Percentiles rank a stretch among this genome's conserved stretches.
phyloP scores from a whole-genome alignment of 768 basidiomycete genomes.

The Russula abietina region DNA sequence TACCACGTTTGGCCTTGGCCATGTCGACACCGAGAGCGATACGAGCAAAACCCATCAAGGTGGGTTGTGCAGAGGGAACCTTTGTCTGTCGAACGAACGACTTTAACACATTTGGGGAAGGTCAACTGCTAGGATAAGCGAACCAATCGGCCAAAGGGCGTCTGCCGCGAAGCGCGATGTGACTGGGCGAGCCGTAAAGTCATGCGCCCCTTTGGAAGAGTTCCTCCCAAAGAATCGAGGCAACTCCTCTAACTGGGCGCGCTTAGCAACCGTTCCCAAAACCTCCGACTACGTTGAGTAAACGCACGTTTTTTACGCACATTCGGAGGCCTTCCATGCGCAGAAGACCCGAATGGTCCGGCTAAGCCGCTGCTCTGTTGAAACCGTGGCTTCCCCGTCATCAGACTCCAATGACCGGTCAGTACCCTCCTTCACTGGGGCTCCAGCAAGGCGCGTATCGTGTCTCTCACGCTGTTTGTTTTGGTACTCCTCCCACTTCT shows the following conservation, averaged over 20 bases:
- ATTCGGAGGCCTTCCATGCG: slow-evolving; percentile 46
- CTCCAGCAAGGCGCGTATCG: not conserved
- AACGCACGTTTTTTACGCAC: slow-evolving; percentile 8
- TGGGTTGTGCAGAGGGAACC: not conserved
- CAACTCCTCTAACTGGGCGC: not conserved
- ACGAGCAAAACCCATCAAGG: not conserved
- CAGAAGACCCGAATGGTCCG: slow-evolving; percentile 49
- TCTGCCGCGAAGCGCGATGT: not conserved
- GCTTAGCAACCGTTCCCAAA: slow-evolving; percentile 20
- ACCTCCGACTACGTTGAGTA: not conserved
- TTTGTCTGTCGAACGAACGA: not conserved
- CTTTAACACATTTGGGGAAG: slow-evolving; percentile 9
- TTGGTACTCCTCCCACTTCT: slow-evolving; percentile 50
- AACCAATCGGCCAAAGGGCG: not conserved
- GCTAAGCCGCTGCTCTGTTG: slow-evolving; percentile 37
- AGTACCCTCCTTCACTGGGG: slow-evolving; percentile 2
- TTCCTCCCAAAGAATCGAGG: not conserved
- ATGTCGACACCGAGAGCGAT: slow-evolving; percentile 3
- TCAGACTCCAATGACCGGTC: not conserved
- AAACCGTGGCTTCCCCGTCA: slow-evolving; percentile 19
- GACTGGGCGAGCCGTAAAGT: slow-evolving; percentile 4
- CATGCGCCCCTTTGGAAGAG: not conserved
- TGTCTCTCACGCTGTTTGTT: slow-evolving; percentile 30
- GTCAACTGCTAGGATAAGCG: slow-evolving; percentile 8
- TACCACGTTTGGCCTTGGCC: slow-evolving; percentile 9